Conservation (phyloP, 148 eudicot species). For the Vaccinium corymbosum region DNA sequence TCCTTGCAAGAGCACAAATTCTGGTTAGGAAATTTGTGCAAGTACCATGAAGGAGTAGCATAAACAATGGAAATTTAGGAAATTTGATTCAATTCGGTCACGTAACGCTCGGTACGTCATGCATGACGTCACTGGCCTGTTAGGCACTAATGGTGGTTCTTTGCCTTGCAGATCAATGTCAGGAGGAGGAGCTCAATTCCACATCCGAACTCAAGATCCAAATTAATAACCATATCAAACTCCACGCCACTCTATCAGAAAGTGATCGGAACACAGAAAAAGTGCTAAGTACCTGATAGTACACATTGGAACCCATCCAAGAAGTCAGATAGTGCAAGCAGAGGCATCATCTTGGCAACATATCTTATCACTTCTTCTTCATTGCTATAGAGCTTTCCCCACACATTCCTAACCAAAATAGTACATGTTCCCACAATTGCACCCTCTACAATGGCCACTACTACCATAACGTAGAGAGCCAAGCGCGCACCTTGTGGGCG, state of each 20-base stretch:
- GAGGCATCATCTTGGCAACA: constrained; percentile 54
- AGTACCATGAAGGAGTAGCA: background rate
- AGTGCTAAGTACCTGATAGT: constrained; percentile 44
- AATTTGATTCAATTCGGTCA: too few species aligned
- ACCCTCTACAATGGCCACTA: constrained; percentile 45
- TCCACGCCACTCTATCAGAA: too few species aligned
- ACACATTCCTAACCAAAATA: constrained; percentile 41
- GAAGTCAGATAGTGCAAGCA: constrained; percentile 60
- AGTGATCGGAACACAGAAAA: too few species aligned
- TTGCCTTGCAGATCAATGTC: too few species aligned
- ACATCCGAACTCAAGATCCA: too few species aligned
- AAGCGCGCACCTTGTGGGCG: constrained; percentile 47
- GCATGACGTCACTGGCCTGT: too few species aligned
- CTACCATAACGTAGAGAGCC: constrained; percentile 47
- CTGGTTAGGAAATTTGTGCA: background rate
- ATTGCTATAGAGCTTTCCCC: constrained; percentile 68
- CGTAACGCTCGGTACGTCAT: too few species aligned
- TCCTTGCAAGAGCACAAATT: background rate
- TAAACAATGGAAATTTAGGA: too few species aligned
- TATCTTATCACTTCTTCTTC: constrained; percentile 52
- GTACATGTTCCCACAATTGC: constrained; percentile 35
- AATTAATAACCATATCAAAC: too few species aligned
- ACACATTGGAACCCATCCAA: constrained; percentile 72
- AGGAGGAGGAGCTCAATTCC: too few species aligned
- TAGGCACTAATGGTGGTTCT: too few species aligned